Percentiles rank a stretch among this genome's conserved stretches.
Conservation (phyloP, 495 filamentous ascomycete genomes). For the Penicillium odoratum region DNA sequence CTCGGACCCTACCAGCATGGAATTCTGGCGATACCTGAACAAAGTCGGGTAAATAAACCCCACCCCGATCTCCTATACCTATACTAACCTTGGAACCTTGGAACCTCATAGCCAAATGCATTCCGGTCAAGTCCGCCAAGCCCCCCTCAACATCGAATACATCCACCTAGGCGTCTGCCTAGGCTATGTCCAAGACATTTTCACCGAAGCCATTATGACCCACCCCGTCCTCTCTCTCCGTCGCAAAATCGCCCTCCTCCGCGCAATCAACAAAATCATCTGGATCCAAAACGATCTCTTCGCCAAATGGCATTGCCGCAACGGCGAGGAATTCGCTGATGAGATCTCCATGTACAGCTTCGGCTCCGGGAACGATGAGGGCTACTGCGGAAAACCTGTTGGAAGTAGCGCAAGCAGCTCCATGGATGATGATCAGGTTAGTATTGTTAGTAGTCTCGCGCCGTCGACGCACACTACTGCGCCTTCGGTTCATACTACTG, state of each 20-base stretch:
- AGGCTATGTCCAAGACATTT: constrained; percentile 70
- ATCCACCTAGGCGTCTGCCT: constrained; percentile 70
- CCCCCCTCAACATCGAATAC: constrained; percentile 72
- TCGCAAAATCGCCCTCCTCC: constrained; percentile 66
- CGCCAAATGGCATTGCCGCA: constrained; percentile 69
- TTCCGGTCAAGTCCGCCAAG: constrained; percentile 59
- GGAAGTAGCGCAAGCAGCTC: constrained; percentile 34
- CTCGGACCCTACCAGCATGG: constrained; percentile 67
- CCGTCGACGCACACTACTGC: constrained; percentile 19
- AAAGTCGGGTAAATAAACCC: constrained; percentile 60
- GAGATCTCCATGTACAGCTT: constrained; percentile 52
- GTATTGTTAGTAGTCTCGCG: constrained; percentile 28
- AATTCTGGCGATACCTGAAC: constrained; percentile 77
- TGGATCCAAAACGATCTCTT: constrained; percentile 84
- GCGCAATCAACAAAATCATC: constrained; percentile 60
- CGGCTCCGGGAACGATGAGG: constrained; percentile 66
- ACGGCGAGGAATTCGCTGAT: constrained; percentile 68
- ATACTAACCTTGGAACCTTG: too few species aligned
- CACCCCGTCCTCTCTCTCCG: constrained; percentile 62
- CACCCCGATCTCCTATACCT: too few species aligned
- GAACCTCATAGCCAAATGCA: constrained; percentile 50
- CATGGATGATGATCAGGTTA: constrained; percentile 36
- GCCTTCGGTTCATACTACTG: constrained; percentile 17
- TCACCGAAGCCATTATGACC: constrained; percentile 70
- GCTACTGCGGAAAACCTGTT: constrained; percentile 56